A percentile compares a stretch with the other conserved stretches of the same genome.
Evolutionary conservation across 495 filamentous ascomycete genomes (phyloP).

Genomic region (Aspergillus baeticus): DNA sequence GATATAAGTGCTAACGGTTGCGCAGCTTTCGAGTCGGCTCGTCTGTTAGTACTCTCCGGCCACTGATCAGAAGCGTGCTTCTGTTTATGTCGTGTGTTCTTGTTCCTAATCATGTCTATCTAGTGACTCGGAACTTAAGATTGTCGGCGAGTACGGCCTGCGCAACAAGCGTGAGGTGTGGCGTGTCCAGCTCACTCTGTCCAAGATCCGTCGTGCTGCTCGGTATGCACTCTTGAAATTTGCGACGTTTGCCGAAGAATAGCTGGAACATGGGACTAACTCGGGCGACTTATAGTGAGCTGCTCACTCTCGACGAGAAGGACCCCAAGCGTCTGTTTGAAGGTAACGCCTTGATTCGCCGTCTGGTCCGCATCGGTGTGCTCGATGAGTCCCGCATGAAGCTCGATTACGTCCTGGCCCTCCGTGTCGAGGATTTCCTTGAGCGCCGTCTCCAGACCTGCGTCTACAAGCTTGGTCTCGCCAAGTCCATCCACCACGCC

Average conservation of each 20-base stretch:
- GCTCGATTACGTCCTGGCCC: constrained; percentile 99
- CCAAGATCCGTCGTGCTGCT: constrained; percentile 99
- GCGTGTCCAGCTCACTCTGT: constrained; percentile 98
- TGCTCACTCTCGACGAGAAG: constrained; percentile 99
- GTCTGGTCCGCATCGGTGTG: constrained; percentile 98
- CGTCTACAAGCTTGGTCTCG: constrained; percentile 99
- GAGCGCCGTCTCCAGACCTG: constrained; percentile 99
- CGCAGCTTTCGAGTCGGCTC: constrained; percentile 92
- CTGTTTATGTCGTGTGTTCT: constrained; percentile 83
- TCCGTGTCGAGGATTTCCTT: constrained; percentile 98
- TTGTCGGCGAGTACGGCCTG: constrained; percentile 98
- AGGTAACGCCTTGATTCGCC: constrained; percentile 99
- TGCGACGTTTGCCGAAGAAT: neutral
- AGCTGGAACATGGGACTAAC: neutral
- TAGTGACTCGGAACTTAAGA: constrained; percentile 99
- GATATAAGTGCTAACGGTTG: constrained; percentile 31
- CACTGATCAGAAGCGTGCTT: constrained; percentile 98
- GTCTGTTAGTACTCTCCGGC: constrained; percentile 94
- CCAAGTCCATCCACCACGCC: constrained; percentile 99
- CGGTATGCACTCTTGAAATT: constrained; percentile 61
- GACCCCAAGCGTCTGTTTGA: constrained; percentile 99
- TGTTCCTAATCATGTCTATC: constrained; percentile 39
- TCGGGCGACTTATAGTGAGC: constrained; percentile 65
- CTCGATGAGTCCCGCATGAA: constrained; percentile 99
- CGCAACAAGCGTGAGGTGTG: constrained; percentile 99